Evolutionary conservation across 1,284 basidiomycete species (phyloP).

Genomic region (Ustilago trichophora): DNA sequence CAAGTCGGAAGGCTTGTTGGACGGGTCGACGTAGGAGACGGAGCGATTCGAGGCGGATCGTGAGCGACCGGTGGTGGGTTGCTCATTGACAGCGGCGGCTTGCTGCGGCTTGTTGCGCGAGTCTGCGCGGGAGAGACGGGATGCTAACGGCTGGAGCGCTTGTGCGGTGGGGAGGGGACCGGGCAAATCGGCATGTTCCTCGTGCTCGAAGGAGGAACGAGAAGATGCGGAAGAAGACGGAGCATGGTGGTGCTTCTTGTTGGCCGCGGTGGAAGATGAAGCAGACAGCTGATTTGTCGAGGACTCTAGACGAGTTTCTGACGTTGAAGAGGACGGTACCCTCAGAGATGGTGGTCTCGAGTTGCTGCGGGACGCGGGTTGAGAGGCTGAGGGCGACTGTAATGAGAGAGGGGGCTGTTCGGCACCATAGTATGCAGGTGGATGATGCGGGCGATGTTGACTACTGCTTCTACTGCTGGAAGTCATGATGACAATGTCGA

Average conservation of each 20-base stretch:
- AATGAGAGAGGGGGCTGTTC: constrained; percentile 23
- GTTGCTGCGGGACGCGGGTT: constrained; percentile 7
- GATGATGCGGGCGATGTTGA: constrained; percentile 34
- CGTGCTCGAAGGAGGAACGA: constrained; percentile 18
- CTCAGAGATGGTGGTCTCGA: constrained; percentile 19
- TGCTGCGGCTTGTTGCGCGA: constrained; percentile 13
- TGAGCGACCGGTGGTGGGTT: constrained; percentile 3
- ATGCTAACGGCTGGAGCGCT: constrained; percentile 26
- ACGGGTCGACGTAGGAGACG: constrained; percentile 33
- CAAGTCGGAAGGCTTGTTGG: constrained; percentile 19
- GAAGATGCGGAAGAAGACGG: constrained; percentile 11
- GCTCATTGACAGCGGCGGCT: not conserved
- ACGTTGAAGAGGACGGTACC: constrained; percentile 17
- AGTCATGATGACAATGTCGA: constrained; percentile 15
- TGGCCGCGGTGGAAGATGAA: not conserved
- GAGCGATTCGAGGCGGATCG: constrained; percentile 27
- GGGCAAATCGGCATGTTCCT: constrained; percentile 32
- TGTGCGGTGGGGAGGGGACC: constrained; percentile 34
- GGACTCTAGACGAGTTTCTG: constrained; percentile 17
- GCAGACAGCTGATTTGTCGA: constrained; percentile 5
- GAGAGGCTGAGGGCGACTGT: constrained; percentile 13
- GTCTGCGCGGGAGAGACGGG: constrained; percentile 21
- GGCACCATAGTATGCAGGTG: constrained; percentile 34
- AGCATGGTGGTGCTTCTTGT: not conserved
- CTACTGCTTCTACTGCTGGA: constrained; percentile 19